A percentile compares a stretch with the other conserved stretches of the same genome.
phyloP scores from a whole-genome alignment of 345 rosid species.

The Sisymbrium altissimum region DNA sequence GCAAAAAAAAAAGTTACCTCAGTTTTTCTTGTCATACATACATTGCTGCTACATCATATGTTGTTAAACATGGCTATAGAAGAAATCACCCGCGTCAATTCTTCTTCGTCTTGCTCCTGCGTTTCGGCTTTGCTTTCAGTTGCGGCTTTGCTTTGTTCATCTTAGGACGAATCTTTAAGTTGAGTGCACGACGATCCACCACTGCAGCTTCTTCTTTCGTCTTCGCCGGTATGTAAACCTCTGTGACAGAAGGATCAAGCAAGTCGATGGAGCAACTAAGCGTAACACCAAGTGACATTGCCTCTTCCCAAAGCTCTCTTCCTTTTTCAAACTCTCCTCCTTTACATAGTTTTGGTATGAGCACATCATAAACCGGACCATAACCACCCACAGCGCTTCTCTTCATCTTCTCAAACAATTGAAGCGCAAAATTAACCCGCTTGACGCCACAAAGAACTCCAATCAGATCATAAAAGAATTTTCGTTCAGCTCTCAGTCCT shows the following conservation, averaged over 20 bases:
- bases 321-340: conserved; percentile 74
- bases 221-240: conserved; percentile 57
- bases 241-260: conserved; percentile 53
- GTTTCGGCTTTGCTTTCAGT: conserved; percentile 25
- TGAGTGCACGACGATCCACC: conserved; percentile 29
- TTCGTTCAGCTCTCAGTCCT: conserved; percentile 55
- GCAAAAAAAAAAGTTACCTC: too few relatives aligned
- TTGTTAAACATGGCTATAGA: neutral
- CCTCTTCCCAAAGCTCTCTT: conserved; percentile 78
- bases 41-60: conserved; percentile 1
- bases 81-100: neutral
- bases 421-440: conserved; percentile 63
- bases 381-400: conserved; percentile 51
- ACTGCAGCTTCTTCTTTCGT: conserved; percentile 43
- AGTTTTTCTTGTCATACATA: too few relatives aligned
- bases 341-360: conserved; percentile 73
- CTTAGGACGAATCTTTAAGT: conserved; percentile 28
- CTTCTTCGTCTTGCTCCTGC: conserved; percentile 19
- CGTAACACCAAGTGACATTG: conserved; percentile 39
- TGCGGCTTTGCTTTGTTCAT: conserved; percentile 26
- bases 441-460: conserved; percentile 80
- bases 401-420: conserved; percentile 73
- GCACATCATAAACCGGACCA: conserved; percentile 68
- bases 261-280: conserved; percentile 47
- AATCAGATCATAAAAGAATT: conserved; percentile 69